Evolutionary conservation across 1,139 yeast species (phyloP).

Genomic region (Saccharomyces pastorianus): DNA sequence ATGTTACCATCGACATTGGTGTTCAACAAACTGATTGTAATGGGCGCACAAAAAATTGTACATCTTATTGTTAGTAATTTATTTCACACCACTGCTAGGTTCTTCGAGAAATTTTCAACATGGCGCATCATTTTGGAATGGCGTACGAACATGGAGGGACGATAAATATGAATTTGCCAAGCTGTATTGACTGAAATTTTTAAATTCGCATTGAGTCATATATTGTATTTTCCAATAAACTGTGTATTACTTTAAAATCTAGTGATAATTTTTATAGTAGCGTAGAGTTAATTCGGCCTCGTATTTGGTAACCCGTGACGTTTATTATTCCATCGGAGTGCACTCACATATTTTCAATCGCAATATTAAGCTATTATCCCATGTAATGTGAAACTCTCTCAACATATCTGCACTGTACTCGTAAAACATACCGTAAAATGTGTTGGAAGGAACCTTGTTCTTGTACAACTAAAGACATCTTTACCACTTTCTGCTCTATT

Average conservation of each 20-base stretch:
- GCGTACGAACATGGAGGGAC: background rate
- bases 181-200: background rate
- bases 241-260: background rate
- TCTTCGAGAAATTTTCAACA: background rate
- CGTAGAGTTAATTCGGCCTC: background rate
- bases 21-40: slow-evolving; percentile 76
- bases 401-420: background rate
- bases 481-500: slow-evolving; percentile 12
- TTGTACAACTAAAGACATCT: slow-evolving; percentile 73
- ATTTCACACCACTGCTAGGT: background rate
- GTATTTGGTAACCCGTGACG: background rate
- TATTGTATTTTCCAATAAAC: background rate
- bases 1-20: slow-evolving; percentile 99
- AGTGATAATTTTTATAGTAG: background rate
- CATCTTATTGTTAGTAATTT: background rate
- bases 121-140: background rate
- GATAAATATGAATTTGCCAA: background rate
- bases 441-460: slow-evolving; percentile 99
- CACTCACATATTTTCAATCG: background rate
- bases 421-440: slow-evolving; percentile 89
- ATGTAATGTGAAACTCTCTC: background rate
- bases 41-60: slow-evolving; percentile 9
- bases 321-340: background rate
- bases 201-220: background rate
- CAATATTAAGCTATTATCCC: background rate